Conservation (phyloP, 2,329 filamentous ascomycete species). For the Rhinocladiella mackenziei region DNA sequence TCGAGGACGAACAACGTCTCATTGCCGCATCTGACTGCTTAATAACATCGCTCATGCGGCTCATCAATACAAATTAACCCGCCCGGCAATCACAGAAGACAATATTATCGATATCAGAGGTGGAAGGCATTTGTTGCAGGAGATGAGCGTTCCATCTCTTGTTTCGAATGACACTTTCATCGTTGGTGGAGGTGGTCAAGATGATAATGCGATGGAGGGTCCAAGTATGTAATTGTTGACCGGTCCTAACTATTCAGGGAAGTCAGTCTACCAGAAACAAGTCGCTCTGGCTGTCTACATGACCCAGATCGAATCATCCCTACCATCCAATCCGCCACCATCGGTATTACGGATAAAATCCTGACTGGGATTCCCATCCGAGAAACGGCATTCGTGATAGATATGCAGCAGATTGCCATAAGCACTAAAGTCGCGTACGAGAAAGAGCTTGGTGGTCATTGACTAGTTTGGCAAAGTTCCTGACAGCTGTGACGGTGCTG, state of each 20-base stretch:
- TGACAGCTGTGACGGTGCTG: slow-evolving; percentile 56
- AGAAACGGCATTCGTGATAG: slow-evolving; percentile 70
- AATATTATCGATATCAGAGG: slow-evolving; percentile 70
- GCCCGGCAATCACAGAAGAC: slow-evolving; percentile 64
- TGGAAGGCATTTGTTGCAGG: slow-evolving; percentile 82
- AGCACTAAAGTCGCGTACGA: slow-evolving; percentile 70
- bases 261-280: slow-evolving; percentile 94
- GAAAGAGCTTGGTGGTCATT: slow-evolving; percentile 75
- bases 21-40: slow-evolving; percentile 67
- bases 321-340: slow-evolving; percentile 72
- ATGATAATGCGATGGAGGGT: slow-evolving; percentile 16
- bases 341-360: slow-evolving; percentile 91
- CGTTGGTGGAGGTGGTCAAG: slow-evolving; percentile 50
- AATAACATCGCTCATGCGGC: slow-evolving; percentile 76
- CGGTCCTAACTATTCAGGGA: slow-evolving; percentile 93
- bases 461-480: slow-evolving; percentile 84
- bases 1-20: slow-evolving; percentile 65
- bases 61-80: slow-evolving; percentile 64
- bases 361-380: slow-evolving; percentile 77
- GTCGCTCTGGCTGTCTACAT: slow-evolving; percentile 86
- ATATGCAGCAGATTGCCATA: slow-evolving; percentile 80
- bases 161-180: slow-evolving; percentile 78
- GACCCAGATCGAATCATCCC: slow-evolving; percentile 87
- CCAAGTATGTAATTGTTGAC: slow-evolving; percentile 77
- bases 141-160: slow-evolving; percentile 73